Conservation (phyloP, 192 early-diverging fungal genomes). For the Allomyces arbusculus region DNA sequence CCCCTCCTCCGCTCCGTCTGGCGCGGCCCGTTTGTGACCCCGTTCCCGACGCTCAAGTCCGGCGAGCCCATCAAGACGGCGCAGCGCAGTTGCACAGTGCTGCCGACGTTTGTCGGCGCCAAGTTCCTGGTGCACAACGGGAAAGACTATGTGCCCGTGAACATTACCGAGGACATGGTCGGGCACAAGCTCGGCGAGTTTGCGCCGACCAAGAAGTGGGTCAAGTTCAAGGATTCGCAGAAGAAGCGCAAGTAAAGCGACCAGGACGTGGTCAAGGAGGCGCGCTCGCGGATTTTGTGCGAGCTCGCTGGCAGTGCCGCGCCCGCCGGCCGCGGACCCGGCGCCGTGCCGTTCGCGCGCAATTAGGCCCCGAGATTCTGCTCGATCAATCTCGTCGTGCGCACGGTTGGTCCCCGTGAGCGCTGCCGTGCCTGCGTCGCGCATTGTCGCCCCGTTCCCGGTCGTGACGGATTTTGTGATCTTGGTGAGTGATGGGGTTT, state of each 20-base stretch:
- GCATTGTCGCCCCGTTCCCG: too few relatives aligned
- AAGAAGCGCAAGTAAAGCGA: conserved; percentile 47
- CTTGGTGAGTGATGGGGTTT: too few relatives aligned
- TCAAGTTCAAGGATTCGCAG: conserved; percentile 42
- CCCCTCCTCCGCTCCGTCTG: background rate
- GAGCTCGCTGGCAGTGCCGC: too few relatives aligned
- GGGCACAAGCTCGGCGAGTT: conserved; percentile 90
- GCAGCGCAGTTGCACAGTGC: conserved; percentile 69
- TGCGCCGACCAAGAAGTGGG: conserved; percentile 65
- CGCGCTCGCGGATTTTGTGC: too few relatives aligned
- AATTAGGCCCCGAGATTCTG: too few relatives aligned
- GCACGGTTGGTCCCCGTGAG: too few relatives aligned
- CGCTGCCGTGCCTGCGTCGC: too few relatives aligned
- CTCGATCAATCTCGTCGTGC: too few relatives aligned
- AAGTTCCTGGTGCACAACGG: conserved; percentile 88
- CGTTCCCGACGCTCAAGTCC: conserved; percentile 36
- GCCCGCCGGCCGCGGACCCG: too few relatives aligned
- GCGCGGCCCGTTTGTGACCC: conserved; percentile 18
- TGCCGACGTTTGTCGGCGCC: conserved; percentile 70
- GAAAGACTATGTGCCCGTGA: conserved; percentile 64
- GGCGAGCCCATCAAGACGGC: conserved; percentile 46
- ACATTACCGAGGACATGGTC: conserved; percentile 80
- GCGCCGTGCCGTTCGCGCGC: too few relatives aligned
- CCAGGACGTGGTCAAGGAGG: too few relatives aligned
- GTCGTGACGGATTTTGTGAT: too few relatives aligned